Evolutionary conservation across 768 basidiomycete species (phyloP).

Genomic region (Leccinum barrowsii): DNA sequence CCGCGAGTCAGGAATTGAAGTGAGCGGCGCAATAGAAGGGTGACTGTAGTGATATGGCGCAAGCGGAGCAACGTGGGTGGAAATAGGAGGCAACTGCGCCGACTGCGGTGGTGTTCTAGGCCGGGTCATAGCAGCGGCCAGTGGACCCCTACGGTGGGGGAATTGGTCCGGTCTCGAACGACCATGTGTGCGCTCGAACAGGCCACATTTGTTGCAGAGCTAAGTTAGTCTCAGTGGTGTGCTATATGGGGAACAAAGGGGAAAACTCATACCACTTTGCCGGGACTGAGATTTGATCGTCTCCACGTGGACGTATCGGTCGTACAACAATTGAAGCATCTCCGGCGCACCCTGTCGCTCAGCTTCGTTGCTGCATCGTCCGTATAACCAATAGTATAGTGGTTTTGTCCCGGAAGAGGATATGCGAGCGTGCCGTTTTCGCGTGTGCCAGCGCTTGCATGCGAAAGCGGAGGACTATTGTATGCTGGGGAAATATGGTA

Average conservation of each 20-base stretch:
- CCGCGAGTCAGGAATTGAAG: slow-evolving; percentile 35
- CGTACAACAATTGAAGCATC: slow-evolving; percentile 84
- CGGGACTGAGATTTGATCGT: slow-evolving; percentile 70
- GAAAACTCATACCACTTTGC: slow-evolving; percentile 58
- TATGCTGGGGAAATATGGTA: slow-evolving; percentile 28
- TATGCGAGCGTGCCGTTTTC: slow-evolving; percentile 30
- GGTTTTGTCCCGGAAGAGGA: slow-evolving; percentile 37
- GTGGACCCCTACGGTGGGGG: slow-evolving; percentile 72
- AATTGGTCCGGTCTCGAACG: slow-evolving; percentile 77
- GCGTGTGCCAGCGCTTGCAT: slow-evolving; percentile 18
- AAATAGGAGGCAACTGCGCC: slow-evolving; percentile 44
- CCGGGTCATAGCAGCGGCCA: slow-evolving; percentile 47
- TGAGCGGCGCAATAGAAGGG: slow-evolving; percentile 49
- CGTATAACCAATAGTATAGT: slow-evolving; percentile 48
- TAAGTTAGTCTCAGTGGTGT: slow-evolving; percentile 15
- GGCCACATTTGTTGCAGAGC: slow-evolving; percentile 65
- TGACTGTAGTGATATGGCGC: slow-evolving; percentile 50
- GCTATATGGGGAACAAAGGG: not conserved
- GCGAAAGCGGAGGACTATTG: slow-evolving; percentile 27
- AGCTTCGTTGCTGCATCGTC: slow-evolving; percentile 81
- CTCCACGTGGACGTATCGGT: slow-evolving; percentile 85
- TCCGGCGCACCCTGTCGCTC: slow-evolving; percentile 67
- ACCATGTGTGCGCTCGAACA: slow-evolving; percentile 80
- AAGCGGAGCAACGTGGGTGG: slow-evolving; percentile 36
- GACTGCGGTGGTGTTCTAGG: slow-evolving; percentile 50